Base-by-base conservation (phyloP, 1,284 basidiomycete genomes). In the Xerocomus nothofagi region DNA sequence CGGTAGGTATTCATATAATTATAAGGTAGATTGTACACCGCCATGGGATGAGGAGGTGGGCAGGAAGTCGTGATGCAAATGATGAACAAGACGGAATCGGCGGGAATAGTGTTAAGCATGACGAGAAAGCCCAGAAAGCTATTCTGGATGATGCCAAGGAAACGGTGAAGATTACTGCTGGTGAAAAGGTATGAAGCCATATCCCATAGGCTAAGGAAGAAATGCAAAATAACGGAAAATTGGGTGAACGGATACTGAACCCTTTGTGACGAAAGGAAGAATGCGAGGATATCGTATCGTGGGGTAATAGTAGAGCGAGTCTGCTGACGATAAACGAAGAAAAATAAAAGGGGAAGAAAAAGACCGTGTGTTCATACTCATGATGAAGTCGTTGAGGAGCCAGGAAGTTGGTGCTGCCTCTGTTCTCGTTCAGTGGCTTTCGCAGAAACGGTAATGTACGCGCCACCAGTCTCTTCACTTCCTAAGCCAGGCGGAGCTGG, bases 401-500 rank as follows among this genome's bases (percentile, higher is more conserved):
- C 50, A 49, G 56, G 51, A 44, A 52, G 49, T 24, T 63, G 63
- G 27, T 55, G 53, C 48, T 69, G 61, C 56, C 62, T 58, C 58
- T 60, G 56, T 60, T 79, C 79, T 51, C 80, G 80, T 65, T 87
- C 84, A 56, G 78, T 81, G 27, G 81, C 88, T 61, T 82, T 80
- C 57, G 86, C 83, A 37, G 88, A 91, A 52, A 91, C 76, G n/a
- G 89, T 91, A 61, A 91, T 82, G 62, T 91, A 91, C 20, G 89
- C 86, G 49, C 89, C 84, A 52, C 88, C 88, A 40, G 79, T 74
- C 68, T 90, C 88, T 57, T 89, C 86, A 15, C 62, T 68, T 34
- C 73, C 73, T 37, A 88, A 71, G 51, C 87, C 87, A 33, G 88
- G 88, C 11, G 88, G 88, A 11, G 81, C 71, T 15, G 86, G 81